Base-by-base conservation (phyloP, 208 protist genomes). In the Trypanosoma rangeli region DNA sequence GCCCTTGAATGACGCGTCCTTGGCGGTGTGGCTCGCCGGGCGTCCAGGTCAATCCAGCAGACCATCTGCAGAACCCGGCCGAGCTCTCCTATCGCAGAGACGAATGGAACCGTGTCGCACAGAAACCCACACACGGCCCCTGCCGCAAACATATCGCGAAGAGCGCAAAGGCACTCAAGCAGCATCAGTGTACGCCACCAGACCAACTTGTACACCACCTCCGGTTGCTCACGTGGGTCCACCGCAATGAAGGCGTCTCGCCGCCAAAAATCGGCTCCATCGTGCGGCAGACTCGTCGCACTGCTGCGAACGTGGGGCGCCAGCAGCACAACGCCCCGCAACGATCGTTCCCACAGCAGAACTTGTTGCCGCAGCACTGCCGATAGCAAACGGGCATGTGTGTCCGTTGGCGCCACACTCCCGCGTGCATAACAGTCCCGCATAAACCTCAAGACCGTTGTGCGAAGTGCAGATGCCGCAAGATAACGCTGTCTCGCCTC, bases 41-140 rank as follows among this genome's bases (percentile, higher is more conserved):
- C 46, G 31, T 24, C 35, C 16, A 37, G 28, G 18, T 71, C 56
- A 61, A 71, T 64, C 66, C 66, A 71, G 42, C 66, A 71, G 24
- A 64, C 44, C 39, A 46, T 62, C 28, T 42, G 57, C 24, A 71
- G 42, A 18, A 57, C 57, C 20, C 53, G 22, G 16, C 56, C 66
- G 33, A 71, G 66, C 20, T 71, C 57, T 5, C 46, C 9, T 16
- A 71, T 52, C 37, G 63, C 28, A 3, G 24, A 10, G 48, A 44
- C 2, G 44, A 71, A 71, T 24, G 66, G 10, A 13, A 26, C 5
- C 8, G 57, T 71, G 13, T 71, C 66, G 4, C 28, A 58, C 24
- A 71, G 44, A 35, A 64, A n/a, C 35, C 56, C 48, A 57, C 66
- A 71, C 10, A 9, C 15, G 13, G 29, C 31, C 35, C 55, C 22